phyloP scores from a whole-genome alignment of 495 filamentous ascomycete genomes.

The Staphylotrichum tortipilum region DNA sequence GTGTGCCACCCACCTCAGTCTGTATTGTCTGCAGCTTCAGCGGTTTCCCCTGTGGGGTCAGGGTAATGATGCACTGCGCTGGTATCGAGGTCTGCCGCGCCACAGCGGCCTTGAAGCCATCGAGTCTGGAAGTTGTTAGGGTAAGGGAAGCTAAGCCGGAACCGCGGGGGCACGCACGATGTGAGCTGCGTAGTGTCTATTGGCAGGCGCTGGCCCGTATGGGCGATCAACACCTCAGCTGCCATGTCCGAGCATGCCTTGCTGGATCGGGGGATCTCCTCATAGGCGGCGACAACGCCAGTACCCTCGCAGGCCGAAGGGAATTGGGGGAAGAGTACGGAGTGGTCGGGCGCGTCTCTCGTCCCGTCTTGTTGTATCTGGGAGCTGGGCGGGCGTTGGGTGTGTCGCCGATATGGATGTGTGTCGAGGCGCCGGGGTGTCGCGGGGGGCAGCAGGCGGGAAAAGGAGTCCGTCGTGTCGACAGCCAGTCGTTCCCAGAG shows the following conservation, averaged over 20 bases:
- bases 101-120: constrained; percentile 68
- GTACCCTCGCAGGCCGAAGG: background rate
- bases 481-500: too few species aligned
- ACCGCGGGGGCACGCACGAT: constrained; percentile 46
- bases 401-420: too few species aligned
- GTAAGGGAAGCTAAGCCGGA: background rate
- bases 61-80: constrained; percentile 62
- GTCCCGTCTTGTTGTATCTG: too few species aligned
- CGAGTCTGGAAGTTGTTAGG: constrained; percentile 24
- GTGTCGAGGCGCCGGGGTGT: too few species aligned
- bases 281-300: background rate
- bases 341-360: background rate
- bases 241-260: constrained; percentile 38
- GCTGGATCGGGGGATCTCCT: background rate
- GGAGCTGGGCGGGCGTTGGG: too few species aligned
- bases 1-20: constrained; percentile 54
- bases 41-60: constrained; percentile 75
- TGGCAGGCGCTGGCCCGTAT: constrained; percentile 73
- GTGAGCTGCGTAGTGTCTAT: constrained; percentile 60
- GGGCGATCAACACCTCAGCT: constrained; percentile 81
- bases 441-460: too few species aligned
- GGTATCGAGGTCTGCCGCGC: constrained; percentile 57
- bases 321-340: background rate
- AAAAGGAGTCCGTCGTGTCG: too few species aligned
- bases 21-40: constrained; percentile 65